A percentile compares a stretch with the other conserved stretches of the same genome.
Conservation (phyloP, 495 filamentous ascomycete species). For the Cercophora newfieldiana region DNA sequence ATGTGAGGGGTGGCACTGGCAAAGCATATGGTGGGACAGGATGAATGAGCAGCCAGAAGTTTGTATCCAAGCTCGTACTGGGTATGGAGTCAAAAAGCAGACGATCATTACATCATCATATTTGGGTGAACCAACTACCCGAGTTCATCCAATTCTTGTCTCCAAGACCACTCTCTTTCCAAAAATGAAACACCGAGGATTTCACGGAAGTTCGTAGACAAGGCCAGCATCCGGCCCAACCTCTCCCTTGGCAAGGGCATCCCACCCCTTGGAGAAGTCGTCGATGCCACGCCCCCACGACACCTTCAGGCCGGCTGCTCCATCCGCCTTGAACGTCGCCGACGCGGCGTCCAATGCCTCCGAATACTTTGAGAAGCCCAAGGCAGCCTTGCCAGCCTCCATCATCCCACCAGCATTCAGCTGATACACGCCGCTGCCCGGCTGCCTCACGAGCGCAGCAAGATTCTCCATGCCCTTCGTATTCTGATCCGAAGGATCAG, state of each 20-base stretch:
- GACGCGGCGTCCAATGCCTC: conserved; percentile 29
- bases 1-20: background rate
- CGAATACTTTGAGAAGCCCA: conserved; percentile 39
- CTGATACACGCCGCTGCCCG: conserved; percentile 30
- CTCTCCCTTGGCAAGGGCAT: conserved; percentile 41
- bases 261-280: conserved; percentile 47
- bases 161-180: too few relatives aligned
- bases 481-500: conserved; percentile 24
- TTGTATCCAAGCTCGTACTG: too few relatives aligned
- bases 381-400: conserved; percentile 36
- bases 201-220: conserved; percentile 30
- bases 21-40: too few relatives aligned
- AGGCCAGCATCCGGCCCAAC: conserved; percentile 45
- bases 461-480: conserved; percentile 34
- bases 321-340: conserved; percentile 36
- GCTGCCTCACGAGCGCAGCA: background rate
- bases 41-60: too few relatives aligned
- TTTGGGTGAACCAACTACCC: too few relatives aligned
- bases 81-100: too few relatives aligned
- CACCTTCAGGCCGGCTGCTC: conserved; percentile 39
- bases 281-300: conserved; percentile 47
- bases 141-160: too few relatives aligned
- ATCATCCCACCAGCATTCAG: conserved; percentile 48
- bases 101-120: too few relatives aligned
- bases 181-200: too few relatives aligned